Base-by-base conservation (phyloP, 1,284 basidiomycete species). In the Irpex rosettiformis region DNA sequence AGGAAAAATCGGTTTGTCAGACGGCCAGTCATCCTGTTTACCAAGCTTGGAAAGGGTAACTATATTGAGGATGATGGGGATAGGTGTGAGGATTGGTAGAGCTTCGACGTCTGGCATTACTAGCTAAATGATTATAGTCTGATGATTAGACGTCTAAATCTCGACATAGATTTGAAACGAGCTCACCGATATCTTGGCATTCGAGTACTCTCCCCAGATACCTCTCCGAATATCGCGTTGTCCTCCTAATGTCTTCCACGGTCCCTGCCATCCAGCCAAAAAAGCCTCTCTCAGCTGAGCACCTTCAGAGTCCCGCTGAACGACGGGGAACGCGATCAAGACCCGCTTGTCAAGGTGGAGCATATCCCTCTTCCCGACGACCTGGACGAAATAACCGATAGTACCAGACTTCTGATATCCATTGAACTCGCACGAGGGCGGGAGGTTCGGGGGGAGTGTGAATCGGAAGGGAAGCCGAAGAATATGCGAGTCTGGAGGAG, bases 381-480 rank as follows among this genome's bases (percentile, higher is more conserved):
- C 48, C 48, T 51, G 11, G 25, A 51, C 28, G 48, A 51, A 51
- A 51, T 51, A 51, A 2, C 24, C 48, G 13, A 51, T 22, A 3
- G 10, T 51, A 4, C 48, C 48, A 8, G 6, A 8, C 48, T 29
- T 28, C 8, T 28, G 27, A 7, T 43, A 16, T 29, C 56, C 51
- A 11, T 7, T 37, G 7, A 29, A 65, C 16, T 63, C 25, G 56
- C 65, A 68, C 0, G 68, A 69, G 0, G 69, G 68, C 0, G 66
- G 68, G 11, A 66, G 58, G 22, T 21, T 21, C 10, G 48, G 37
- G 1, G 66, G 65, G 0, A 70, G 63, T 1, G 28, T 54, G 54
- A 69, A 61, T 5, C 53, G 54, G 52, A 71, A 71, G 1, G 67
- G 69, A 16, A 69, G 25, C 4, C 52, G 55, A 30, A 69, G 61